Evolutionary conservation across 352 stramenopile genomes (phyloP), one percentile per base, ranked within the genome.

Genomic region (Phytophthora rubi): DNA sequence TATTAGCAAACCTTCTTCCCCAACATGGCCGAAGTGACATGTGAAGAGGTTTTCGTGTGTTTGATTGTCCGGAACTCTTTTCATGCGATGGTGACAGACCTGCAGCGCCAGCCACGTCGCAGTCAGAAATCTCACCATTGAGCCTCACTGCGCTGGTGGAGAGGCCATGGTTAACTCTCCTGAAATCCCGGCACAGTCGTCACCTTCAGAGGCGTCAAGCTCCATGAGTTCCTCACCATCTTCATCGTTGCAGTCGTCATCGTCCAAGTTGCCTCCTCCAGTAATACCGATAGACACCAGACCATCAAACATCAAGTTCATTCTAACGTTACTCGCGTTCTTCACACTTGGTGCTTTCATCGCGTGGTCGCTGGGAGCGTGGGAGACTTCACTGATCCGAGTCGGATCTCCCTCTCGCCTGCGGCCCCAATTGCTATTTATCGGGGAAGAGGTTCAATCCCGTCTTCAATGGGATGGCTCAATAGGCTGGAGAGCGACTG

Each of bases 391-490:
- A 30, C 28, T 70, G 13, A 18, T 61, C 9, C 35, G 35, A 13
- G 30, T 15, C 39, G 51, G 45, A 8, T 42, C 56, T 5, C 62
- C 30, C 21, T 39, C 54, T 68, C 48, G 58, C 37, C 48, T 65
- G 13, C 70, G 78, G 1, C 73, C 78, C n/a, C 53, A 62, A 12
- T 33, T 87, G 18, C 26, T 87, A 6, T 69, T 88, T 13, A 55
- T 78, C 15, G 83, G 83, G 5, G 84, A 59, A 68, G 71, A 35
- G 80, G 72, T 13, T 70, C 67, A 18, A 71, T 82, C 26, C 65
- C 63, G 16, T 64, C 77, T 7, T 59, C 66, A n/a, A 74, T 75
- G 26, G 83, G 84, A 13, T 92, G 79, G 73, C 52, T 66, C 32
- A 54, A 51, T 1, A 68, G 78, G 23, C 62, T 92, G 39, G 70